These are phyloP conservation scores for Xylaria arbuscula DNA, from an alignment of 2,329 filamentous ascomycete genomes.

Conservation along the genomic window DNA sequence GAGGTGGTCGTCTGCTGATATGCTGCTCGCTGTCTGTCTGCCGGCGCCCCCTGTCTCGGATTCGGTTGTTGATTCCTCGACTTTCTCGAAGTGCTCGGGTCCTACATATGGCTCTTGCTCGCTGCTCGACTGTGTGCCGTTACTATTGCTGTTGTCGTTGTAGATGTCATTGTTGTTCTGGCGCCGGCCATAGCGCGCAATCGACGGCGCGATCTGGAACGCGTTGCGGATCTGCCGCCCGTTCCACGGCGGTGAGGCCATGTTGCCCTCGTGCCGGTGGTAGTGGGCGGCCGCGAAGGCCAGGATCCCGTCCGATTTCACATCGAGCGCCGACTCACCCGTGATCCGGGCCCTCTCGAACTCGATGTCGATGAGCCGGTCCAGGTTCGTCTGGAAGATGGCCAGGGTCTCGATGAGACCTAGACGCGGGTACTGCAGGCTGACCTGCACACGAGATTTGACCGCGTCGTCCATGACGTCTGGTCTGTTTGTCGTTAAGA, in stretches of 20 bases:
- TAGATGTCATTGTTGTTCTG: background rate
- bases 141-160: slow-evolving; percentile 3
- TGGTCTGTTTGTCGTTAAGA: slow-evolving; percentile 37
- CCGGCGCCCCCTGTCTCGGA: slow-evolving; percentile 27
- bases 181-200: slow-evolving; percentile 38
- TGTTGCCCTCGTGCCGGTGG: slow-evolving; percentile 35
- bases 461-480: slow-evolving; percentile 39
- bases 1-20: slow-evolving; percentile 11
- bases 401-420: slow-evolving; percentile 35
- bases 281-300: slow-evolving; percentile 39
- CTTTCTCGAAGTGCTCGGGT: slow-evolving; percentile 40
- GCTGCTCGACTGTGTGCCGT: slow-evolving; percentile 1
- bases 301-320: slow-evolving; percentile 38
- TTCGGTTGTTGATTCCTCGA: slow-evolving; percentile 35
- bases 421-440: slow-evolving; percentile 36
- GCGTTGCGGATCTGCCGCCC: slow-evolving; percentile 46
- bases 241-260: slow-evolving; percentile 39
- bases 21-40: slow-evolving; percentile 2
- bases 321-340: slow-evolving; percentile 35
- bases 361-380: slow-evolving; percentile 39
- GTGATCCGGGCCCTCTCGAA: slow-evolving; percentile 36
- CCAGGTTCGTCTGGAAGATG: slow-evolving; percentile 42
- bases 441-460: slow-evolving; percentile 38
- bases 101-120: slow-evolving; percentile 34
- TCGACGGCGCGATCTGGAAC: slow-evolving; percentile 43